Evolutionary conservation across 176 grass and related monocot species (phyloP).

Genomic region (Tillandsia leiboldiana): DNA sequence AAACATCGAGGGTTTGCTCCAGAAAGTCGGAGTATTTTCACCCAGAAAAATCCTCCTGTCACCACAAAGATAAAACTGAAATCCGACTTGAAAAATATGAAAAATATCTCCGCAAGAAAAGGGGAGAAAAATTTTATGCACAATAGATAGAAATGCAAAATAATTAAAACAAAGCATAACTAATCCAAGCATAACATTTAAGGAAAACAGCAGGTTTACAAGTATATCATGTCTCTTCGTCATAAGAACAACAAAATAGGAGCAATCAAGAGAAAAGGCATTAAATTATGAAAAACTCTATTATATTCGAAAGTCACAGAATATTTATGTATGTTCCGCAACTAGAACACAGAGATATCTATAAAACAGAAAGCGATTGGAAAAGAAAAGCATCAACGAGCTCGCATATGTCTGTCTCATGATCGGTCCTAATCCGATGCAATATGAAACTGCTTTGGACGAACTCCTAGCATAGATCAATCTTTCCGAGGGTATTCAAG

Average conservation of each 20-base stretch:
- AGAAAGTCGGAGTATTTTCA: slow-evolving; percentile 18
- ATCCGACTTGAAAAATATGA: neutral
- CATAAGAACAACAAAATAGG: slow-evolving; percentile 2
- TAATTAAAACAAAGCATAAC: neutral
- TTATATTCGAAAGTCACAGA: too few species aligned
- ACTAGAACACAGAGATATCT: too few species aligned
- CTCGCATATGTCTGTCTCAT: slow-evolving; percentile 46
- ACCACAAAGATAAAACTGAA: neutral
- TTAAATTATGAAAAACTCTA: too few species aligned
- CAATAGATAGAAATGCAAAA: too few species aligned
- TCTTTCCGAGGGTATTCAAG: too few species aligned
- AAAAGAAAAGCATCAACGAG: too few species aligned
- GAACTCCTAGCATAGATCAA: slow-evolving; percentile 12
- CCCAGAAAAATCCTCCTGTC: slow-evolving; percentile 30
- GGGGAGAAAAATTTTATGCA: too few species aligned
- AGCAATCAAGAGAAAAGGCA: neutral
- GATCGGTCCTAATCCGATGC: slow-evolving; percentile 69
- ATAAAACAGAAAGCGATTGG: too few species aligned
- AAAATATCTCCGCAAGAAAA: neutral
- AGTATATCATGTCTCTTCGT: too few species aligned
- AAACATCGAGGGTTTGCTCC: slow-evolving; percentile 48
- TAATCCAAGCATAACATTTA: too few species aligned
- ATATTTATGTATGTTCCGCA: too few species aligned
- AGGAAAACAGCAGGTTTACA: too few species aligned
- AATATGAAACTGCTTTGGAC: slow-evolving; percentile 68